These are phyloP conservation scores for Chrysophaeum taylorii DNA, from an alignment of 352 stramenopile species.

Conservation along the genomic window DNA sequence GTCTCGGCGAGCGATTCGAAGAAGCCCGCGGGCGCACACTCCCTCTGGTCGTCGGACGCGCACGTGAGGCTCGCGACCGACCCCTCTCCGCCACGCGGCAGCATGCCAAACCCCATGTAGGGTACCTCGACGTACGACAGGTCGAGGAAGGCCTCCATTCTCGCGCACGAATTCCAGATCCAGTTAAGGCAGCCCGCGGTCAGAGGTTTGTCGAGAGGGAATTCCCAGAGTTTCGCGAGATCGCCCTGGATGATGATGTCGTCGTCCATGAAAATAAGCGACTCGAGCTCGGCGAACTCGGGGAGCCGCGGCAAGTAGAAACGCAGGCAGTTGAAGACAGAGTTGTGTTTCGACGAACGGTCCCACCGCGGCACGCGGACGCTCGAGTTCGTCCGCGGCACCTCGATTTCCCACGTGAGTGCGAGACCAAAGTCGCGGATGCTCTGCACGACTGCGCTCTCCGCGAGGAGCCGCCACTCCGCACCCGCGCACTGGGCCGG, in stretches of 20 bases:
- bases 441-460: too few relatives aligned
- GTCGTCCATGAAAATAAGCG: background rate
- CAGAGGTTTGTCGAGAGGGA: background rate
- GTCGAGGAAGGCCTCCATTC: background rate
- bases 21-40: background rate
- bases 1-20: background rate
- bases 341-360: too few relatives aligned
- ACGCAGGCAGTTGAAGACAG: too few relatives aligned
- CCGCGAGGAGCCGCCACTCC: too few relatives aligned
- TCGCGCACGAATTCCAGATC: background rate
- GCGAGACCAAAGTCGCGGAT: too few relatives aligned
- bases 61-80: background rate
- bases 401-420: too few relatives aligned
- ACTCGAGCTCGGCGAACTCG: too few relatives aligned
- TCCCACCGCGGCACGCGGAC: too few relatives aligned
- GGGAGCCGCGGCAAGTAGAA: too few relatives aligned
- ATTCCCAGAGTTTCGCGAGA: background rate
- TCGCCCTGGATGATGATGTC: slow-evolving; percentile 4
- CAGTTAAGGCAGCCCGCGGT: background rate
- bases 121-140: background rate
- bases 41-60: background rate
- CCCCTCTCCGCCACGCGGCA: background rate
- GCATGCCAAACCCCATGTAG: background rate
- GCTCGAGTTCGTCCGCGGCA: too few relatives aligned
- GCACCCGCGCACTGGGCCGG: too few relatives aligned